Conservation (phyloP, 768 basidiomycete species). For the Imleria badia region DNA sequence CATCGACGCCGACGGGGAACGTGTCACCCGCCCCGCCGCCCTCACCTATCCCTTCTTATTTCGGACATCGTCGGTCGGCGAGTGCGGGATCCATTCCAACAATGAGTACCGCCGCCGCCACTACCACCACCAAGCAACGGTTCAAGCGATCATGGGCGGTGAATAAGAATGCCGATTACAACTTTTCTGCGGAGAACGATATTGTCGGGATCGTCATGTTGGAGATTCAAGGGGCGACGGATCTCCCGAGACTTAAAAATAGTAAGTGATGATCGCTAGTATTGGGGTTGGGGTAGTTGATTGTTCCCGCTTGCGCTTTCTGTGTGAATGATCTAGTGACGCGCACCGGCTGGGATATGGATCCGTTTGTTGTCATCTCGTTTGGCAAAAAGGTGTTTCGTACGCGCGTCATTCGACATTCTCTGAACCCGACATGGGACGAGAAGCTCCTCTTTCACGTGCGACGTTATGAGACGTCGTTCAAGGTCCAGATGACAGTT, state of each 20-base stretch:
- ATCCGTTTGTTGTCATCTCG: conserved; percentile 93
- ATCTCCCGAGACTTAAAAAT: conserved; percentile 84
- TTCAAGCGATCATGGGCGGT: conserved; percentile 41
- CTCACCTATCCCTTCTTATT: conserved; percentile 20
- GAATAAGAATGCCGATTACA: conserved; percentile 46
- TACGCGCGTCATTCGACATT: conserved; percentile 84
- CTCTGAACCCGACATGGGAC: conserved; percentile 86
- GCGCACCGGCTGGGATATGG: conserved; percentile 92
- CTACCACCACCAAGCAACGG: conserved; percentile 35
- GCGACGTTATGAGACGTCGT: conserved; percentile 77
- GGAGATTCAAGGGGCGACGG: conserved; percentile 81
- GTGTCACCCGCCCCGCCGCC: conserved; percentile 18
- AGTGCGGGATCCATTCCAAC: conserved; percentile 32
- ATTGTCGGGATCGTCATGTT: conserved; percentile 94
- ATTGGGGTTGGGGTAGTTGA: not conserved
- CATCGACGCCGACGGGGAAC: conserved; percentile 7
- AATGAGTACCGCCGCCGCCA: conserved; percentile 12
- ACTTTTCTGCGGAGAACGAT: conserved; percentile 72
- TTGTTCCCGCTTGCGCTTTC: not conserved
- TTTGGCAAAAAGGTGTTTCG: conserved; percentile 98
- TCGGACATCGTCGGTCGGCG: conserved; percentile 31
- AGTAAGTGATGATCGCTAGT: conserved; percentile 49
- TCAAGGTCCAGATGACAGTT: conserved; percentile 76
- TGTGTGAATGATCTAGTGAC: conserved; percentile 54
- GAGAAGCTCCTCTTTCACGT: conserved; percentile 97